phyloP scores from a whole-genome alignment of 2,329 filamentous ascomycete species.

The Ilyonectria sp. region DNA sequence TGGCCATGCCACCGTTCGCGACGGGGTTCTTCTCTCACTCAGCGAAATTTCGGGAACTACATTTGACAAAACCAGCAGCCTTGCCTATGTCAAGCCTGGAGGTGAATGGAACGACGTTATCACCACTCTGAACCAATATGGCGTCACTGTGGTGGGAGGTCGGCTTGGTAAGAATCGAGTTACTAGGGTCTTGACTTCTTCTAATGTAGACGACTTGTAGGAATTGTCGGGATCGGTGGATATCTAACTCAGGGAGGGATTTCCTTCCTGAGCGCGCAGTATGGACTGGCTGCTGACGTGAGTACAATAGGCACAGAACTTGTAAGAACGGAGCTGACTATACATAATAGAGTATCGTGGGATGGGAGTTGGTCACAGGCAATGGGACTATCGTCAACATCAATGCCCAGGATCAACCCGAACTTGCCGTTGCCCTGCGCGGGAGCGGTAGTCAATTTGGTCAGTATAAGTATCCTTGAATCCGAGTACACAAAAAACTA shows the following conservation, averaged over 20 bases:
- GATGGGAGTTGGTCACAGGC: slow-evolving; percentile 46
- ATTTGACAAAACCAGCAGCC: slow-evolving; percentile 50
- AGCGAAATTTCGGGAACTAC: slow-evolving; percentile 53
- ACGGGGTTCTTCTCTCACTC: slow-evolving; percentile 56
- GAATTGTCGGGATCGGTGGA: slow-evolving; percentile 49
- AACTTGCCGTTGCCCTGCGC: slow-evolving; percentile 47
- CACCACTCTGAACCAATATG: slow-evolving; percentile 50
- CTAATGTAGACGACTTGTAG: slow-evolving; percentile 22
- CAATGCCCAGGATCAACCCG: slow-evolving; percentile 45
- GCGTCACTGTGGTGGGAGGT: slow-evolving; percentile 53
- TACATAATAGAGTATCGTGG: slow-evolving; percentile 38
- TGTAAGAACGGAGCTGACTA: neutral
- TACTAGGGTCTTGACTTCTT: neutral
- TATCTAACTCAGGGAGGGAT: slow-evolving; percentile 49
- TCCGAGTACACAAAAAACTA: neutral
- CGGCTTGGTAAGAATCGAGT: slow-evolving; percentile 40
- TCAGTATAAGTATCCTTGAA: slow-evolving; percentile 11
- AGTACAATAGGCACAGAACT: slow-evolving; percentile 15
- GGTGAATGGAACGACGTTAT: slow-evolving; percentile 58
- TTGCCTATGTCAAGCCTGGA: slow-evolving; percentile 57
- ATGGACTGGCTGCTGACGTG: slow-evolving; percentile 49
- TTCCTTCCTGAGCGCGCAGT: slow-evolving; percentile 49
- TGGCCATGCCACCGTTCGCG: slow-evolving; percentile 52
- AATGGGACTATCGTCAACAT: slow-evolving; percentile 46
- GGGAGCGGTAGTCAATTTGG: slow-evolving; percentile 51